Percentiles rank a stretch among this genome's conserved stretches.
Conservation (phyloP, 2,329 filamentous ascomycete species). For the Cladosporium sp. region DNA sequence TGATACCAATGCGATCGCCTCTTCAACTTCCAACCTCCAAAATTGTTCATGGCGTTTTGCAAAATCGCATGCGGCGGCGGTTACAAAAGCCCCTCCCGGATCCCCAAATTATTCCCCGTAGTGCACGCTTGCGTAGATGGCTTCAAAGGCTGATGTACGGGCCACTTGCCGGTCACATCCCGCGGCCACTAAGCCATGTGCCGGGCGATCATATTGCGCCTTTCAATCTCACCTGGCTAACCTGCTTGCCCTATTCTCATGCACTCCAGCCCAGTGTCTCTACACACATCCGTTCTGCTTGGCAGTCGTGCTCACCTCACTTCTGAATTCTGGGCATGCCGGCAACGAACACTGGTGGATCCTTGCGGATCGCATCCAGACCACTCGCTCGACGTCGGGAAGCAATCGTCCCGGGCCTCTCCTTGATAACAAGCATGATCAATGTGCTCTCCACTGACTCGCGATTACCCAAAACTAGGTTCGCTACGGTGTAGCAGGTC, state of each 20-base stretch:
- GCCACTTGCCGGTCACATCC: background rate
- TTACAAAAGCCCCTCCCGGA: background rate
- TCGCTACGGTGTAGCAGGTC: background rate
- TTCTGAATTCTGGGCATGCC: background rate
- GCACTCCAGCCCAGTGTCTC: background rate
- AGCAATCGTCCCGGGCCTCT: background rate
- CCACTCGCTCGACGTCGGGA: background rate
- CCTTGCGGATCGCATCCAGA: background rate
- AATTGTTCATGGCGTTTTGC: background rate
- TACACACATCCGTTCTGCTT: background rate
- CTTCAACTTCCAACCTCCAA: background rate
- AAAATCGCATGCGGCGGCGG: background rate
- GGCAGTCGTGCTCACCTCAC: constrained; percentile 1
- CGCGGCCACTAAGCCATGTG: background rate
- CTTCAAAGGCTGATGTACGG: background rate
- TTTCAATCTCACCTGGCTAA: background rate
- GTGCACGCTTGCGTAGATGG: background rate
- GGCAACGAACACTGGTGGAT: background rate
- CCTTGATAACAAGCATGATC: background rate
- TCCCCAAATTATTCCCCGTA: constrained; percentile 6
- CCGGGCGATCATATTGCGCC: background rate
- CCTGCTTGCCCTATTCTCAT: background rate
- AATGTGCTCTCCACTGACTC: constrained; percentile 1
- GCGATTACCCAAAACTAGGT: background rate
- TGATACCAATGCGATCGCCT: background rate